phyloP scores from a whole-genome alignment of 495 filamentous ascomycete genomes.

The Penicillium cosmopolitanum region DNA sequence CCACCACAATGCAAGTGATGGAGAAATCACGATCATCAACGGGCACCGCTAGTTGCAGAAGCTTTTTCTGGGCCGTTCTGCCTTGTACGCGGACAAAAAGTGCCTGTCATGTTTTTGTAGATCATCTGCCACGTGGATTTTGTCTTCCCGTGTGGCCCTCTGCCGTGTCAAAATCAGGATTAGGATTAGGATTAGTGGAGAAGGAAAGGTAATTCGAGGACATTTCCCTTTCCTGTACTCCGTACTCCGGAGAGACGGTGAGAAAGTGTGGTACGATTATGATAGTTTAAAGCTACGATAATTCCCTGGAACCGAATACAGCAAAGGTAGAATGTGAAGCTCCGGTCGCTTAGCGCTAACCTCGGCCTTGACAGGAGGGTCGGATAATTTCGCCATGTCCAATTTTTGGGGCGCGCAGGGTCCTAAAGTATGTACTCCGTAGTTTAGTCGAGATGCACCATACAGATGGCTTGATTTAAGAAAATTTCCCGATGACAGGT shows the following conservation, averaged over 20 bases:
- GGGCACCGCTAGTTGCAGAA: conserved; percentile 12
- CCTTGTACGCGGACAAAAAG: background rate
- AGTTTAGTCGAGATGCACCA: background rate
- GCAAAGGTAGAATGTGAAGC: background rate
- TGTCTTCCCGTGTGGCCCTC: conserved; percentile 11
- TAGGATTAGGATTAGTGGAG: no score
- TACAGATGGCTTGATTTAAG: background rate
- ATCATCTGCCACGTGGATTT: conserved; percentile 23
- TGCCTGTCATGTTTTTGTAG: conserved; percentile 4
- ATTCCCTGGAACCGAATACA: no score
- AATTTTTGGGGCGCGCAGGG: background rate
- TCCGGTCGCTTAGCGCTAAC: background rate
- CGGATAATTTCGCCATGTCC: conserved; percentile 1
- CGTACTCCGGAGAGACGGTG: no score
- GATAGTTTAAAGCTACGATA: no score
- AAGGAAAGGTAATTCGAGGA: no score
- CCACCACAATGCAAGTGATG: conserved; percentile 17
- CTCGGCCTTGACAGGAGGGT: background rate
- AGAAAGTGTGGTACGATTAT: no score
- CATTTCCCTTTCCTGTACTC: no score
- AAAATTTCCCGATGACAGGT: conserved; percentile 1
- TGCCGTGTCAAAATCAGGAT: background rate
- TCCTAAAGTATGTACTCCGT: background rate
- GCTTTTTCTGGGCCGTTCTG: conserved; percentile 1
- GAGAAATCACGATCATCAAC: conserved; percentile 11